phyloP scores from a whole-genome alignment of 768 basidiomycete genomes.

The Tulasnella sp. region DNA sequence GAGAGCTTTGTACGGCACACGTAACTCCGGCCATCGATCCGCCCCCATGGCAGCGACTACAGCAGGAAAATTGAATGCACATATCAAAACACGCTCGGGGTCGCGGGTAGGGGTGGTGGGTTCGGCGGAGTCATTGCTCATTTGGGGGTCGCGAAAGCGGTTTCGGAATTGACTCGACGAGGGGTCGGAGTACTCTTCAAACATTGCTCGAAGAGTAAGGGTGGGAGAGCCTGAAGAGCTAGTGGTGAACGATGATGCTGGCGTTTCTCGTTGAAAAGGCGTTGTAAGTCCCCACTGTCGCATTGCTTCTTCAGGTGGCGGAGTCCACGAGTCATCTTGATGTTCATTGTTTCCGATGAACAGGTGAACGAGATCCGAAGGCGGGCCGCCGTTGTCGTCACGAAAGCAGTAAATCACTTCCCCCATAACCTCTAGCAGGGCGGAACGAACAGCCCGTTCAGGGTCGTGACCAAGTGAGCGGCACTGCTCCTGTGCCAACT shows the following conservation, averaged over 20 bases:
- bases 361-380: constrained; percentile 56
- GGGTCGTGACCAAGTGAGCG: constrained; percentile 51
- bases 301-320: neutral
- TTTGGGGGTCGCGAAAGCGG: constrained; percentile 1
- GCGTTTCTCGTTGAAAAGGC: neutral
- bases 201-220: neutral
- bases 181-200: constrained; percentile 16
- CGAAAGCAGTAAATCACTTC: constrained; percentile 80
- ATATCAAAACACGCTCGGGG: constrained; percentile 59
- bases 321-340: neutral
- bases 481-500: constrained; percentile 54
- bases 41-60: constrained; percentile 72
- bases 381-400: constrained; percentile 49
- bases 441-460: constrained; percentile 55
- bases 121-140: neutral
- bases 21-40: constrained; percentile 59
- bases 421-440: constrained; percentile 74
- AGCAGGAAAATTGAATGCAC: constrained; percentile 86
- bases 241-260: constrained; percentile 3
- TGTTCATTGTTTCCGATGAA: constrained; percentile 52
- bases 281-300: constrained; percentile 13
- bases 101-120: constrained; percentile 30
- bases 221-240: too few species aligned
- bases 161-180: neutral
- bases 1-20: constrained; percentile 53